phyloP scores from a whole-genome alignment of 129 eudicot species.

The Flaveria ramosissima region DNA sequence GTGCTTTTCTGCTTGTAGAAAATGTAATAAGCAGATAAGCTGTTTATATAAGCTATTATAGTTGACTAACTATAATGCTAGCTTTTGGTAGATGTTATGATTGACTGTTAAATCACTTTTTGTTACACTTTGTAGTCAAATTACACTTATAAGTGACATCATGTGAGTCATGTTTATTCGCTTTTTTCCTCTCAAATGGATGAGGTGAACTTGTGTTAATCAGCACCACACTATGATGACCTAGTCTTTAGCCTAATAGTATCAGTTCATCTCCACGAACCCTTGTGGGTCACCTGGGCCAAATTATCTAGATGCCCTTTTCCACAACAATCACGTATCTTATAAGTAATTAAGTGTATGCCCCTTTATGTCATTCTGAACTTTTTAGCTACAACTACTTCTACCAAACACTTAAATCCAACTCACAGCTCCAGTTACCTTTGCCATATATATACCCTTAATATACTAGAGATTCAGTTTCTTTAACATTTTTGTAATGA shows the following conservation, averaged over 20 bases:
- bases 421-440: neutral
- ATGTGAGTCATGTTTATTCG: conserved; percentile 11
- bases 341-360: neutral
- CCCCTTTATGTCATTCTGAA: neutral
- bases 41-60: neutral
- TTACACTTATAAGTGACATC: neutral
- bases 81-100: conserved; percentile 1
- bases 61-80: neutral
- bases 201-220: conserved; percentile 12
- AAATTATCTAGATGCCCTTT: neutral
- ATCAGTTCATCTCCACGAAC: too few relatives aligned
- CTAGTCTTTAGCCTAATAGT: too few relatives aligned
- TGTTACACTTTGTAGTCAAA: conserved; percentile 3
- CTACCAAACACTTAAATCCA: neutral
- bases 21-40: neutral
- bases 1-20: neutral
- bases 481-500: neutral
- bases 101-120: neutral
- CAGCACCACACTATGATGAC: too few relatives aligned
- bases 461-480: neutral
- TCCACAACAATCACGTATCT: neutral
- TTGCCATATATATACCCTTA: neutral
- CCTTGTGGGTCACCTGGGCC: too few relatives aligned
- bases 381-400: neutral
- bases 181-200: neutral